Evolutionary conservation across 331 rosid species (phyloP).

Genomic region (Prunus yedoensis): DNA sequence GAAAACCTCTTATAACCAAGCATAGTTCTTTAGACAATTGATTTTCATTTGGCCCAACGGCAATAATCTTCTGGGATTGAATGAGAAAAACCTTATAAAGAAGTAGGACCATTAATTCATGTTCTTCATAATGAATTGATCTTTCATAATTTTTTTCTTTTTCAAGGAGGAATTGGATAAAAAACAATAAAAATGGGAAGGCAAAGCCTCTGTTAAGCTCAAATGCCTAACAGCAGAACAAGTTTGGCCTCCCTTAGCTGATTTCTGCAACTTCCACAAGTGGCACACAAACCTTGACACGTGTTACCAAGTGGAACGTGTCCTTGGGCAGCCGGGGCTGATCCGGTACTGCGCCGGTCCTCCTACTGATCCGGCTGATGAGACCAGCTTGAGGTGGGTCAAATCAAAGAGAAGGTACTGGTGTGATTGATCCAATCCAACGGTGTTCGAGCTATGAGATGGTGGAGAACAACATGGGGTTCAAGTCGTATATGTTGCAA

Average conservation of each 20-base stretch:
- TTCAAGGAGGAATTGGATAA: neutral
- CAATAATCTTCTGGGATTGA: no score
- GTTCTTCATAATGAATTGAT: neutral
- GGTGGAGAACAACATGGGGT: conserved; percentile 54
- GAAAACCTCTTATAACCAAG: no score
- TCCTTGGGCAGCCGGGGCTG: neutral
- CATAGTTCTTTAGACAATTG: no score
- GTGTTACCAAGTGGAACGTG: conserved; percentile 37
- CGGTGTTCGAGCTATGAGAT: conserved; percentile 48
- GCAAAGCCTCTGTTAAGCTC: conserved; percentile 28
- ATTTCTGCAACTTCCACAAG: conserved; percentile 61
- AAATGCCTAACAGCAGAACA: conserved; percentile 6
- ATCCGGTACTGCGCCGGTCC: conserved; percentile 43
- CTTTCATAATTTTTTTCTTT: neutral
- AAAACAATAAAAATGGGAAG: conserved; percentile 47
- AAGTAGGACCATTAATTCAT: neutral
- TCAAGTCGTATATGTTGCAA: conserved; percentile 30
- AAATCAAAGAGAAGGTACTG: conserved; percentile 47
- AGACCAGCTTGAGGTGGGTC: conserved; percentile 31
- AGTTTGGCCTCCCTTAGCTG: conserved; percentile 44
- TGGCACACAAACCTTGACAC: conserved; percentile 45
- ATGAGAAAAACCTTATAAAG: no score
- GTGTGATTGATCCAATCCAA: conserved; percentile 37
- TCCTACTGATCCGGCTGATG: neutral
- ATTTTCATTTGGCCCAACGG: no score